These are phyloP conservation scores for Infundibulicybe gibba DNA, from an alignment of 768 basidiomycete species.

Conservation along the genomic window DNA sequence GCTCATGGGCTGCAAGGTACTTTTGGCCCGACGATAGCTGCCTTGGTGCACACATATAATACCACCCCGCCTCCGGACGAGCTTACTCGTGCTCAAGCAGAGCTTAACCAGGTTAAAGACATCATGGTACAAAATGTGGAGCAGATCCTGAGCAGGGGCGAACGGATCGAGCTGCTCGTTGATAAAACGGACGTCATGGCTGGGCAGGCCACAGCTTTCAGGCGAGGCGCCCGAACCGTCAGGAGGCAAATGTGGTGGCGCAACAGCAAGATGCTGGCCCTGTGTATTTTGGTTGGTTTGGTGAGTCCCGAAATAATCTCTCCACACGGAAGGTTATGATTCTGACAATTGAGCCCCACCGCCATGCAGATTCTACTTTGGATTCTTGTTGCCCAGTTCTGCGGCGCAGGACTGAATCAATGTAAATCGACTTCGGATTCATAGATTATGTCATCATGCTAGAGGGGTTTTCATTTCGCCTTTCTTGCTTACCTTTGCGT, in stretches of 20 bases:
- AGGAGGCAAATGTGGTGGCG: conserved; percentile 90
- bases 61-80: conserved; percentile 87
- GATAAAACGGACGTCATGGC: conserved; percentile 98
- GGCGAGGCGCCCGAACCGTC: conserved; percentile 81
- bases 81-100: conserved; percentile 83
- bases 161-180: conserved; percentile 92
- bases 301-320: conserved; percentile 33
- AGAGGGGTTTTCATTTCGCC: not conserved
- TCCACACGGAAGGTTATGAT: conserved; percentile 4
- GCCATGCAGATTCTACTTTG: conserved; percentile 64
- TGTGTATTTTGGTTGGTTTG: conserved; percentile 70
- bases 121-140: conserved; percentile 99
- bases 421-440: conserved; percentile 36
- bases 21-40: conserved; percentile 65
- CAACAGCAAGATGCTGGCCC: conserved; percentile 63
- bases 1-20: conserved; percentile 67
- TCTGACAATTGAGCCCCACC: not conserved
- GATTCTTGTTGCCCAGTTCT: conserved; percentile 84
- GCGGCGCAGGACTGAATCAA: conserved; percentile 75
- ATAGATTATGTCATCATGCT: not conserved
- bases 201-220: conserved; percentile 90
- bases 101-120: conserved; percentile 88
- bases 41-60: conserved; percentile 85
- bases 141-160: conserved; percentile 90
- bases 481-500: too few species aligned